These are phyloP conservation scores for Mycena epipterygia DNA, from an alignment of 768 basidiomycete species.

Conservation along the genomic window DNA sequence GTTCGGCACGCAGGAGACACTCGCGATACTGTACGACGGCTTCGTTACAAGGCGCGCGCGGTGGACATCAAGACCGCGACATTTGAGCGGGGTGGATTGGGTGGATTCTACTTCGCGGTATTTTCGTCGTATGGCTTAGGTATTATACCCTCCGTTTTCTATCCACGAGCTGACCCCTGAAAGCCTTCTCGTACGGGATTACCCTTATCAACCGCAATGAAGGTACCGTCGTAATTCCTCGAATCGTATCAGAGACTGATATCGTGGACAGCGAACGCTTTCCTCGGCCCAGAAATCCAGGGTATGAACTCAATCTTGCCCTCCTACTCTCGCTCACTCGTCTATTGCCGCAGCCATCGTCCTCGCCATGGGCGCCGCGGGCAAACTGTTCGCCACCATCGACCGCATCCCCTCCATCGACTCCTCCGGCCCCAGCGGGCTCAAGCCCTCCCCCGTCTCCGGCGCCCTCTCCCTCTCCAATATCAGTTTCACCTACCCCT, in stretches of 20 bases:
- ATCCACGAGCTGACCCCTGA: neutral
- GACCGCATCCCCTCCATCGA: conserved; percentile 91
- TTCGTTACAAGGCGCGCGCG: conserved; percentile 66
- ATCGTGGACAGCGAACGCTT: conserved; percentile 17
- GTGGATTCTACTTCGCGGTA: conserved; percentile 86
- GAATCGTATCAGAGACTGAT: neutral
- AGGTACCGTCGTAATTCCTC: conserved; percentile 3
- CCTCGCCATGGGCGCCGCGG: conserved; percentile 85
- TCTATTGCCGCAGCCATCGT: conserved; percentile 66
- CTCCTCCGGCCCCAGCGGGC: conserved; percentile 75
- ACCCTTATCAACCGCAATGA: conserved; percentile 78
- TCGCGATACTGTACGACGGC: conserved; percentile 76
- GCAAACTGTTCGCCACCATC: conserved; percentile 89
- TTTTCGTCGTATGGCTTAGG: conserved; percentile 80
- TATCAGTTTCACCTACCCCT: conserved; percentile 88
- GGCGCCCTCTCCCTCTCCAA: conserved; percentile 81
- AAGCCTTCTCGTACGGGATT: conserved; percentile 91
- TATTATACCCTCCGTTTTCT: conserved; percentile 37
- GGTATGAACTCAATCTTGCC: conserved; percentile 50
- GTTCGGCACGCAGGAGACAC: conserved; percentile 82
- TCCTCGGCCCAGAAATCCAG: conserved; percentile 90
- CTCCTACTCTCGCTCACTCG: neutral
- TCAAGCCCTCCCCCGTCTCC: conserved; percentile 71
- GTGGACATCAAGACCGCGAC: conserved; percentile 71
- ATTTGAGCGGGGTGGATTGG: conserved; percentile 70